Evolutionary conservation across 148 eudicot species (phyloP).

Genomic region (Rhododendron simsii): DNA sequence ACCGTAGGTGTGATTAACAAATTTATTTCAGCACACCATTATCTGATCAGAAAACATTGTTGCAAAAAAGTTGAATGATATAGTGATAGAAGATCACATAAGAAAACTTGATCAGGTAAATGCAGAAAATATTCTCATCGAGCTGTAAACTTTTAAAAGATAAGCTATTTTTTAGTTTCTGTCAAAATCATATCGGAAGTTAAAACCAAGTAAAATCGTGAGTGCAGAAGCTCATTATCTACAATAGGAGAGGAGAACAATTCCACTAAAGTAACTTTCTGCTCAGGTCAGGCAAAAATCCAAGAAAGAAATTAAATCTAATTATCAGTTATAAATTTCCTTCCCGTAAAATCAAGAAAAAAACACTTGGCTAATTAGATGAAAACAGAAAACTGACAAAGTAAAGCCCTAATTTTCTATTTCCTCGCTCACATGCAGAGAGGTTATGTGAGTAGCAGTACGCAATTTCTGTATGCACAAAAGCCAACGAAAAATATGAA

Average conservation of each 20-base stretch:
- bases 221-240: neutral
- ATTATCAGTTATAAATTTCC: neutral
- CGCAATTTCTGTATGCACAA: neutral
- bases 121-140: neutral
- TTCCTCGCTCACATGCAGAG: neutral
- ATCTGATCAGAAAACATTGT: neutral
- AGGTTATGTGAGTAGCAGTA: neutral
- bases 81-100: neutral
- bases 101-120: neutral
- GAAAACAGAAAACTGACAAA: neutral
- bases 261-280: neutral
- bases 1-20: constrained; percentile 20
- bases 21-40: constrained; percentile 4
- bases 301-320: neutral
- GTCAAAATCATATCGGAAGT: neutral
- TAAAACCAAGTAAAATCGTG: neutral
- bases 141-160: neutral
- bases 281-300: neutral
- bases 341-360: neutral
- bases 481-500: neutral
- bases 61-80: neutral
- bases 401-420: constrained; percentile 9
- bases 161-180: neutral
- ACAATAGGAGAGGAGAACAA: neutral
- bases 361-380: neutral